phyloP scores from a whole-genome alignment of 73 alveolate genomes.

The Paramecium sonneborni region DNA sequence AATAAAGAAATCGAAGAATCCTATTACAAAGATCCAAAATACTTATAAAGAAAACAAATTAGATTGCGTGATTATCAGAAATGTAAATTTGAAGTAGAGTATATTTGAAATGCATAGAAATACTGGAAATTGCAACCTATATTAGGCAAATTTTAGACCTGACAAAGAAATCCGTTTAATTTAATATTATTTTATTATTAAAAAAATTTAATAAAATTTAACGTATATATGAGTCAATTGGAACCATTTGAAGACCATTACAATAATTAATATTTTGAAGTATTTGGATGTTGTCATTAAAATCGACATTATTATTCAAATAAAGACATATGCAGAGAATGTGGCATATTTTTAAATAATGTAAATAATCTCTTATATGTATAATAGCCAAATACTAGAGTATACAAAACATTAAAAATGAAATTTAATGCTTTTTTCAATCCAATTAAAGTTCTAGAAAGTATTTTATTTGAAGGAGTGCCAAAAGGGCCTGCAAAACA shows the following conservation, averaged over 20 bases:
- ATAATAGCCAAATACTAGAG: slow-evolving; percentile 22
- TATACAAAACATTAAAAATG: slow-evolving; percentile 33
- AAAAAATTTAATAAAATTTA: background rate
- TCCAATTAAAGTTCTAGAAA: background rate
- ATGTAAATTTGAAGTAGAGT: background rate
- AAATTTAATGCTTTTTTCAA: slow-evolving; percentile 1
- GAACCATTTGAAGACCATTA: slow-evolving; percentile 35
- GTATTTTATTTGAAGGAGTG: background rate
- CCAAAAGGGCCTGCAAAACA: background rate
- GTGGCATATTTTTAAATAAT: slow-evolving; percentile 41
- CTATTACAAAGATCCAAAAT: background rate
- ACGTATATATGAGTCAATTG: slow-evolving; percentile 28
- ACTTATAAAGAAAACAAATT: background rate
- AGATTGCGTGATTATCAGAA: background rate
- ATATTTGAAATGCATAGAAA: background rate
- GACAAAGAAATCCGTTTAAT: background rate
- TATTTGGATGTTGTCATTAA: slow-evolving; percentile 27
- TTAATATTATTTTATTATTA: background rate
- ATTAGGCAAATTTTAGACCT: background rate
- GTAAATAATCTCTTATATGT: background rate
- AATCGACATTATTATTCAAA: background rate
- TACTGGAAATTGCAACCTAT: background rate
- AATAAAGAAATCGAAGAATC: background rate
- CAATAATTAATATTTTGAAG: background rate
- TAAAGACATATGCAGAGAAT: background rate